phyloP scores from a whole-genome alignment of 495 filamentous ascomycete species.

The Gamarada debralockiae region DNA sequence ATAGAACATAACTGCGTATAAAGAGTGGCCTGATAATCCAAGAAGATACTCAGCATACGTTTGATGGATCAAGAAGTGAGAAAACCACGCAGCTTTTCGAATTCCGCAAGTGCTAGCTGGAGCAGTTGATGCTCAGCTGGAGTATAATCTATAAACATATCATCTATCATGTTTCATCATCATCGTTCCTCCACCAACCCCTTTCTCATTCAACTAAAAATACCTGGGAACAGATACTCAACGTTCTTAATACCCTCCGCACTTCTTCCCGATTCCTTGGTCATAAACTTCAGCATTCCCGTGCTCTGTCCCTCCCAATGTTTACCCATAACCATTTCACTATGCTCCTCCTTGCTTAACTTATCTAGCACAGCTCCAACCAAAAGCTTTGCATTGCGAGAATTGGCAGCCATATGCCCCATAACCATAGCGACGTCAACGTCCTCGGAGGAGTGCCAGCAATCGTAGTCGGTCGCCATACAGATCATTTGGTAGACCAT shows the following conservation, averaged over 20 bases:
- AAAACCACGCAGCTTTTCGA: too few relatives aligned
- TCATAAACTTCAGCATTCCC: slow-evolving; percentile 70
- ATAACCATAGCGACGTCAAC: slow-evolving; percentile 98
- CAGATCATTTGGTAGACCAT: slow-evolving; percentile 97
- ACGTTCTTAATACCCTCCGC: slow-evolving; percentile 65
- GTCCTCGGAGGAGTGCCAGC: slow-evolving; percentile 75
- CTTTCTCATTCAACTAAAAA: slow-evolving; percentile 16
- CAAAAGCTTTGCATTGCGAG: slow-evolving; percentile 77
- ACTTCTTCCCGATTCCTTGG: slow-evolving; percentile 57
- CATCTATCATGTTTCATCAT: not conserved
- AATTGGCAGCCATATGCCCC: slow-evolving; percentile 91
- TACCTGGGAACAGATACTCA: slow-evolving; percentile 74
- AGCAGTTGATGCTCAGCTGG: slow-evolving; percentile 16
- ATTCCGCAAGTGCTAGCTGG: not conserved
- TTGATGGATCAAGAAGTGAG: too few relatives aligned
- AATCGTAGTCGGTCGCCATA: slow-evolving; percentile 99
- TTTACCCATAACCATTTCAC: slow-evolving; percentile 73
- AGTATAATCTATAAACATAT: slow-evolving; percentile 3
- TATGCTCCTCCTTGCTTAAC: slow-evolving; percentile 69
- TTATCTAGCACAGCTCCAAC: slow-evolving; percentile 86
- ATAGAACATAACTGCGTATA: too few relatives aligned
- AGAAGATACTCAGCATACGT: too few relatives aligned
- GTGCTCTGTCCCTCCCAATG: slow-evolving; percentile 61
- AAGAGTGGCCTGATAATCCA: too few relatives aligned
- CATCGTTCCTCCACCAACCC: not conserved